These are phyloP conservation scores for Agrocybe praecox DNA, from an alignment of 768 basidiomycete genomes.

Conservation along the genomic window DNA sequence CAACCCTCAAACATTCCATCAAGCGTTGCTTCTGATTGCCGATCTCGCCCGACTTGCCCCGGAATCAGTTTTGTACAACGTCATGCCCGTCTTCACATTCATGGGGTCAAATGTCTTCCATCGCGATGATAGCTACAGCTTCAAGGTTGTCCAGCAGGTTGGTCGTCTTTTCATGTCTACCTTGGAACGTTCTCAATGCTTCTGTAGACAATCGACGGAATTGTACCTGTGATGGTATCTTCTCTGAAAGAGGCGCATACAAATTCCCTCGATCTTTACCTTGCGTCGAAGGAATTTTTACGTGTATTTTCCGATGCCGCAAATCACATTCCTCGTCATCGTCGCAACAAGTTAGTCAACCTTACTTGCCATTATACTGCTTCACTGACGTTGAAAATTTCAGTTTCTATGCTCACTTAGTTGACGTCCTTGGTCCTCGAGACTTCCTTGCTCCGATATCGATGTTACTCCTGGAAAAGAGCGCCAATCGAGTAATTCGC, in stretches of 20 bases:
- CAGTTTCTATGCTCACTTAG: conserved; percentile 89
- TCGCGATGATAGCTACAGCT: conserved; percentile 93
- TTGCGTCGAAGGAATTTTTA: conserved; percentile 78
- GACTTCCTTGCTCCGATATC: conserved; percentile 83
- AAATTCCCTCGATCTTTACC: conserved; percentile 59
- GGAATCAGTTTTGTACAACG: conserved; percentile 88
- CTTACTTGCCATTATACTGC: background rate
- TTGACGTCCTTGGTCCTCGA: conserved; percentile 75
- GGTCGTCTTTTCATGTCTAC: conserved; percentile 3
- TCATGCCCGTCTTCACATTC: conserved; percentile 99
- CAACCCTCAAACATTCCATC: conserved; percentile 94
- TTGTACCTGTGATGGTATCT: conserved; percentile 90
- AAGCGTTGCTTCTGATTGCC: conserved; percentile 87
- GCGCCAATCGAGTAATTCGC: conserved; percentile 66
- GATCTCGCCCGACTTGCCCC: conserved; percentile 83
- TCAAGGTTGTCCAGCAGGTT: conserved; percentile 93
- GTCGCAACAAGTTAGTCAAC: conserved; percentile 74
- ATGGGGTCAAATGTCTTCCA: conserved; percentile 99
- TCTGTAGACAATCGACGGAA: conserved; percentile 83
- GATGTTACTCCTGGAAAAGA: conserved; percentile 85
- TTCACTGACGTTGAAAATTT: conserved; percentile 5
- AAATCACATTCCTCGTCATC: conserved; percentile 89
- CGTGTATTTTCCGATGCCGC: conserved; percentile 93
- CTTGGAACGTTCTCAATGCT: conserved; percentile 3
- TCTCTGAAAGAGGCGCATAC: conserved; percentile 67